Base-by-base conservation (phyloP, 176 grass and related monocot genomes). In the Raddia distichophylla region DNA sequence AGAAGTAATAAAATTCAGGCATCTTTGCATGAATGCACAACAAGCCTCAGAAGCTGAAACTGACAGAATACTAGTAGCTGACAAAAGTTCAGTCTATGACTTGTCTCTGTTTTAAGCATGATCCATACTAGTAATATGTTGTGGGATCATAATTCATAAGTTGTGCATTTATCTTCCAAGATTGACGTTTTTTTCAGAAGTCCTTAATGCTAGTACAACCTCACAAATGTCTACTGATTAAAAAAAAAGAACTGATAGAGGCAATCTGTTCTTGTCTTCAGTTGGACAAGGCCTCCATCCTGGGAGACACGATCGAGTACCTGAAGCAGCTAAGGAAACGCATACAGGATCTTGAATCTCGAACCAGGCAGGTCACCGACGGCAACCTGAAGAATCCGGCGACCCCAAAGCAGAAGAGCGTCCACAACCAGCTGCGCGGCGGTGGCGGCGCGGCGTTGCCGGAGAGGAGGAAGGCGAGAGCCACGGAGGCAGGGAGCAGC, bases 271-370 rank as follows among this genome's bases (percentile, higher is more conserved):
- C 45, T 69, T 32, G 16, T 61, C 43, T 71, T 54, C 75, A 98
- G 96, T 93, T 93, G 91, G 96, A 99, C 67, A 93, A 91, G 76
- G 85, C 93, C 0, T 95, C 93, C 22, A 95, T 99, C 27, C 82
- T 99, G 10, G 91, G 87, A 0, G 93, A 99, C 62, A 90, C 93
- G 19, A 95, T 93, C 49, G 96, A 99, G 68, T 99, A 95, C n/a
- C 61, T 99, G 79, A 99, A 95, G 86, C 93, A 99, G 77, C 82
- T 95, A 1, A 73, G 75, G 16, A 76, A 84, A 0, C 89, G 75
- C 6, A 88, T 99, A 75, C 82, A 95, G 73, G 96, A 99, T 6
- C 96, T 98, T 0, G 93, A 98, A 56, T 77, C 86, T 10, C 72
- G 5, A 34, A 69, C 76, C 56, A 92, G 51, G 73, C 72, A 69